Conservation (phyloP, 2,329 filamentous ascomycete species). For the Neurospora crassa region DNA sequence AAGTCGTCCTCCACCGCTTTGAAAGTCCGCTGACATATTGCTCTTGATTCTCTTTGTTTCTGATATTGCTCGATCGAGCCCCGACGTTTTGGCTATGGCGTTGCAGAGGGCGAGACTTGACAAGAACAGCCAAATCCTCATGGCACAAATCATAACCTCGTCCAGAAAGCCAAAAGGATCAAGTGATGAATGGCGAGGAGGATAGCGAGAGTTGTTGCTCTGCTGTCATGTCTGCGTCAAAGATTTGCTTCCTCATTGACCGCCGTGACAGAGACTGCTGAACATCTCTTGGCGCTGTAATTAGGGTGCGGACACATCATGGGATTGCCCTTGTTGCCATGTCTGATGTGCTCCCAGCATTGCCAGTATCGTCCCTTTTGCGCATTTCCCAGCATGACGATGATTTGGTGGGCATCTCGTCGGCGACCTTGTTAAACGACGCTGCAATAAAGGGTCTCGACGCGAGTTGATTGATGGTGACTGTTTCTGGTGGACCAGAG, state of each 20-base stretch:
- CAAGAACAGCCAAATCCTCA: not conserved
- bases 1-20: not conserved
- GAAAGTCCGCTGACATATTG: not conserved
- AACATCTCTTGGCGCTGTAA: not conserved
- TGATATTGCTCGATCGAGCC: not conserved
- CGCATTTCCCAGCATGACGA: not conserved
- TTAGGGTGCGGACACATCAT: not conserved
- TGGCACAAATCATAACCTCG: not conserved
- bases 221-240: not conserved
- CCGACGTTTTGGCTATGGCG: not conserved
- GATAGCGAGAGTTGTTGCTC: not conserved
- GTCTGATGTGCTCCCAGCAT: not conserved
- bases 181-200: not conserved
- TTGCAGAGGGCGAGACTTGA: not conserved
- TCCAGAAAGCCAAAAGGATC: not conserved
- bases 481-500: not conserved
- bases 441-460: not conserved
- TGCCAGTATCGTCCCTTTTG: not conserved
- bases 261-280: not conserved
- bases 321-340: not conserved
- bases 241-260: not conserved
- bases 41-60: not conserved
- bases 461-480: not conserved
- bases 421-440: not conserved
- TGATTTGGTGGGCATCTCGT: not conserved